A percentile compares a stretch with the other conserved stretches of the same genome.
Evolutionary conservation across 768 basidiomycete species (phyloP).

Genomic region (Ramaria sp.): DNA sequence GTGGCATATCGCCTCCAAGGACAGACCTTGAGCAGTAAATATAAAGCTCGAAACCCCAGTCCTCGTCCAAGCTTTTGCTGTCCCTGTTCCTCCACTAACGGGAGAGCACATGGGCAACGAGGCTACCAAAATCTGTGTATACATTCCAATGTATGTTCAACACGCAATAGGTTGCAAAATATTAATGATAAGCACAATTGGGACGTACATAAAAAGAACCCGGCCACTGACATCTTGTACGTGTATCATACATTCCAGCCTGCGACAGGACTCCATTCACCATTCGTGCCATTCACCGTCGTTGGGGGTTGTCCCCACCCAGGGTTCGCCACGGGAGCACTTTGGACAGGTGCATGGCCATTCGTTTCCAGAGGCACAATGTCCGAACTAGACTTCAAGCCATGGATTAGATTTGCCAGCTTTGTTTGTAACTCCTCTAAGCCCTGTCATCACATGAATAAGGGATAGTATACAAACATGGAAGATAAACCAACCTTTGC

Average conservation of each 20-base stretch:
- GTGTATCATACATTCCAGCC: conserved; percentile 5
- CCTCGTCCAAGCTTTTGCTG: no score
- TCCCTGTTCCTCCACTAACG: no score
- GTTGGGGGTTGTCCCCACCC: conserved; percentile 7
- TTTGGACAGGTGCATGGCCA: conserved; percentile 25
- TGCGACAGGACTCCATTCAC: conserved; percentile 7
- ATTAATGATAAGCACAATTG: no score
- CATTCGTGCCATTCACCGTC: background rate
- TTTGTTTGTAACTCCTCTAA: conserved; percentile 71
- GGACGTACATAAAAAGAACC: no score
- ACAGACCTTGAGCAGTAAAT: no score
- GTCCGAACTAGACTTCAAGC: conserved; percentile 54
- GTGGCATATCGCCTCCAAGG: no score
- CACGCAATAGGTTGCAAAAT: no score
- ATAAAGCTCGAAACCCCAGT: no score
- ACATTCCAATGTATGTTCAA: no score
- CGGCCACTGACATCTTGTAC: background rate
- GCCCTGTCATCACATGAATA: conserved; percentile 33
- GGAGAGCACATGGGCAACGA: no score
- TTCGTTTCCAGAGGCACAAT: conserved; percentile 36
- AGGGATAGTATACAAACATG: background rate
- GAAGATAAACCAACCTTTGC: conserved; percentile 46
- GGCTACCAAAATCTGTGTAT: no score
- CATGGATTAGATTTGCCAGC: conserved; percentile 67
- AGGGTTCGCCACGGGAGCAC: conserved; percentile 23